Evolutionary conservation across 2,329 filamentous ascomycete species (phyloP).

Genomic region (Thelonectria rubi): DNA sequence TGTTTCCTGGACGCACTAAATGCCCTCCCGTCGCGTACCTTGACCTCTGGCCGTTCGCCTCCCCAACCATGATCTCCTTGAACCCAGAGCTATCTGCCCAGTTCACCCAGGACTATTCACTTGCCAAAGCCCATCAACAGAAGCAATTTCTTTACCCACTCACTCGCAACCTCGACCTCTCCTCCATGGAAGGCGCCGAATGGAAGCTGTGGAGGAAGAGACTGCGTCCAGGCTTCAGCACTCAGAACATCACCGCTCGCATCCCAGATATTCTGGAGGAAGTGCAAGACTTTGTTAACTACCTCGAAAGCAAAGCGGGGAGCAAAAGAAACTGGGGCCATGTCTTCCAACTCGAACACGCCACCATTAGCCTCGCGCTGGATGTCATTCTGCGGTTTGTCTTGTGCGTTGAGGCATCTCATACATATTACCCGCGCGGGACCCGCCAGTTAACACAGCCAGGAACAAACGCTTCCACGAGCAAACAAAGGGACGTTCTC

Average conservation of each 20-base stretch:
- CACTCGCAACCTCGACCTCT: slow-evolving; percentile 45
- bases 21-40: slow-evolving; percentile 42
- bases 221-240: slow-evolving; percentile 51
- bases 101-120: slow-evolving; percentile 33
- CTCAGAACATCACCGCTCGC: slow-evolving; percentile 47
- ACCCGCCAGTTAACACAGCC: not conserved
- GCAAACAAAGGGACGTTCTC: slow-evolving; percentile 23
- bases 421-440: too few species aligned
- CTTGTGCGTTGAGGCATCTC: slow-evolving; percentile 35
- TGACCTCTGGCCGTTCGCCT: slow-evolving; percentile 43
- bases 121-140: slow-evolving; percentile 42
- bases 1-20: slow-evolving; percentile 31
- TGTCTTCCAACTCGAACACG: slow-evolving; percentile 46
- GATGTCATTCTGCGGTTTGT: slow-evolving; percentile 52
- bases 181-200: slow-evolving; percentile 43
- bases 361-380: slow-evolving; percentile 50
- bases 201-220: slow-evolving; percentile 44
- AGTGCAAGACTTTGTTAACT: slow-evolving; percentile 46
- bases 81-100: slow-evolving; percentile 33
- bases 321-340: slow-evolving; percentile 22
- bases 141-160: slow-evolving; percentile 42
- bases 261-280: slow-evolving; percentile 51
- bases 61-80: slow-evolving; percentile 31
- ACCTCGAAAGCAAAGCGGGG: slow-evolving; percentile 24
- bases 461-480: slow-evolving; percentile 29